These are phyloP conservation scores for Cytospora paraplurivora DNA, from an alignment of 2,329 filamentous ascomycete species.

Conservation along the genomic window DNA sequence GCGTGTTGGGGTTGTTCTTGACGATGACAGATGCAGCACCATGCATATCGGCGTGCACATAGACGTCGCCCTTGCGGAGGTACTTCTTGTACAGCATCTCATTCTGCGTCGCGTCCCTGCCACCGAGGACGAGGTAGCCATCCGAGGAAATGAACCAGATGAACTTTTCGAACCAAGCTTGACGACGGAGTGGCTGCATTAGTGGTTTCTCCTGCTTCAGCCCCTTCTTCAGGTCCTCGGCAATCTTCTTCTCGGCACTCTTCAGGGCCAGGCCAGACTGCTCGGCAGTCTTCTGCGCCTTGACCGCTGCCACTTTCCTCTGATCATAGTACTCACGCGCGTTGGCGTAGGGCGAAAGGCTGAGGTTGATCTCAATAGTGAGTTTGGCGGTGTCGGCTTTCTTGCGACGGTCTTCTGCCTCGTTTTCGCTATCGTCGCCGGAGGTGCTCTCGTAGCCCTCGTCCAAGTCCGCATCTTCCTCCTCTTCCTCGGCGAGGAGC, in stretches of 20 bases:
- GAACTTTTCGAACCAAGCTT: slow-evolving; percentile 97
- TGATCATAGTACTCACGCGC: slow-evolving; percentile 91
- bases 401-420: slow-evolving; percentile 43
- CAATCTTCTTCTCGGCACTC: slow-evolving; percentile 86
- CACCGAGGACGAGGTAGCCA: slow-evolving; percentile 87
- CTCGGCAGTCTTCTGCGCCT: slow-evolving; percentile 82
- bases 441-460: slow-evolving; percentile 66
- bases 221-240: slow-evolving; percentile 80
- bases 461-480: slow-evolving; percentile 59
- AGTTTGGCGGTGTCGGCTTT: slow-evolving; percentile 58
- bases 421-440: slow-evolving; percentile 46
- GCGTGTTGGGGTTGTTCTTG: slow-evolving; percentile 78
- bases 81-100: slow-evolving; percentile 90
- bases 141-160: slow-evolving; percentile 94
- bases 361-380: slow-evolving; percentile 81
- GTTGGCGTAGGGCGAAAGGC: slow-evolving; percentile 82
- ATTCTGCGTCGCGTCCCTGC: slow-evolving; percentile 85
- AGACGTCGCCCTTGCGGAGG: slow-evolving; percentile 85
- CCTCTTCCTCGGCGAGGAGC: slow-evolving; percentile 71
- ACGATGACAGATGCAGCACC: slow-evolving; percentile 85
- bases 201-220: slow-evolving; percentile 91
- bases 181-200: slow-evolving; percentile 77
- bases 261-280: slow-evolving; percentile 83
- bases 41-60: slow-evolving; percentile 85
- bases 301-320: slow-evolving; percentile 78